Conservation (phyloP, 257 asterid species). For the Fraxinus cuspidata region DNA sequence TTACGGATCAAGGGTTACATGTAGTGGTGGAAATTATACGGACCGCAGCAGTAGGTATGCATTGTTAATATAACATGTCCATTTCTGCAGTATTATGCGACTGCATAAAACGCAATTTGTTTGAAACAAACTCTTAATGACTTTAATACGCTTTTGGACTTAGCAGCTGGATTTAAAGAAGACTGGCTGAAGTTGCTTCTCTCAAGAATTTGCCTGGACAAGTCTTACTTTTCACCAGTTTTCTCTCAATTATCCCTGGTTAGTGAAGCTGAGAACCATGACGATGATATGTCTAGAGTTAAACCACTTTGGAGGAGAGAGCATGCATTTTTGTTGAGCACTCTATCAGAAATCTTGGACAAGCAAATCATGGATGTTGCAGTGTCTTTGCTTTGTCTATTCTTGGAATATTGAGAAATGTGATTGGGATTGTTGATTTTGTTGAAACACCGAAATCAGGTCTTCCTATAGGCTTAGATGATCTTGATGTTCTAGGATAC, state of each 20-base stretch:
- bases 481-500: conserved; percentile 67
- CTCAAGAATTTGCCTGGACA: conserved; percentile 59
- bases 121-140: neutral
- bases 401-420: conserved; percentile 48
- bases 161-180: conserved; percentile 67
- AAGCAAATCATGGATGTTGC: conserved; percentile 44
- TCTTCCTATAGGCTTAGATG: conserved; percentile 66
- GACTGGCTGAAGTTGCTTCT: conserved; percentile 69
- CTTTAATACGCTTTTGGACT: conserved; percentile 21
- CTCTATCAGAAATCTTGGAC: conserved; percentile 54
- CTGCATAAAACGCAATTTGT: neutral
- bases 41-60: conserved; percentile 59
- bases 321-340: conserved; percentile 56
- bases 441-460: conserved; percentile 40
- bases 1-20: conserved; percentile 50
- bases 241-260: conserved; percentile 48
- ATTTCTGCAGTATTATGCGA: neutral
- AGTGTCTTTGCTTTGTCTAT: conserved; percentile 46
- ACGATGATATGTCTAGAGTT: conserved; percentile 17
- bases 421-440: conserved; percentile 44
- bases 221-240: conserved; percentile 36
- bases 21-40: conserved; percentile 47
- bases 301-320: conserved; percentile 40
- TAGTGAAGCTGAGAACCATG: conserved; percentile 21
- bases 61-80: neutral